These are phyloP conservation scores for Aureobasidium sp. DNA, from an alignment of 2,329 filamentous ascomycete species.

Conservation along the genomic window DNA sequence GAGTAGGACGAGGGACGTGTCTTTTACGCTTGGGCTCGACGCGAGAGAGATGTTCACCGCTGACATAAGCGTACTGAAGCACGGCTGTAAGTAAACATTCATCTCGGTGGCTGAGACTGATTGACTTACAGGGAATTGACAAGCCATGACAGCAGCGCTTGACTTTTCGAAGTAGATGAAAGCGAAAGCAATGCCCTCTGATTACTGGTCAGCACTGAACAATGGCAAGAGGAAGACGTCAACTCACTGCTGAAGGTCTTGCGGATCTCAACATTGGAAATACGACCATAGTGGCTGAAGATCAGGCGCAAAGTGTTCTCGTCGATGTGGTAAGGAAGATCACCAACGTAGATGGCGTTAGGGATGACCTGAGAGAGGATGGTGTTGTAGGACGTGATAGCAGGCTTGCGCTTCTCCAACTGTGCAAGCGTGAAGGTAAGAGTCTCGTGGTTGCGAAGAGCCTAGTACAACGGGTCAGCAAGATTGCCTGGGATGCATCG, in stretches of 20 bases:
- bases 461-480: background rate
- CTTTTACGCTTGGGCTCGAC: background rate
- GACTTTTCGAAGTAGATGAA: background rate
- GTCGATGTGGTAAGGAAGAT: constrained; percentile 7
- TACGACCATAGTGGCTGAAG: constrained; percentile 13
- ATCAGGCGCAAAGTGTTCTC: background rate
- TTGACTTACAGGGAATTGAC: constrained; percentile 3
- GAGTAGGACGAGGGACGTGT: background rate
- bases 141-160: background rate
- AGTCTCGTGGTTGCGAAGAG: background rate
- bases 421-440: background rate
- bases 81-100: background rate
- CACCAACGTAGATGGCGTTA: constrained; percentile 14
- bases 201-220: background rate
- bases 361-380: background rate
- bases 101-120: background rate
- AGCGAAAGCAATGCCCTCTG: background rate
- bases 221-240: too few species aligned
- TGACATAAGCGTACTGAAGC: background rate
- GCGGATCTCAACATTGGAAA: constrained; percentile 1
- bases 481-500: background rate
- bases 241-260: background rate
- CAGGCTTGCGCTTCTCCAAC: background rate
- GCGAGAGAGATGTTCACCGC: background rate
- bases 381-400: background rate